Evolutionary conservation across 2,329 filamentous ascomycete species (phyloP).

Genomic region (Juglanconis sp.): DNA sequence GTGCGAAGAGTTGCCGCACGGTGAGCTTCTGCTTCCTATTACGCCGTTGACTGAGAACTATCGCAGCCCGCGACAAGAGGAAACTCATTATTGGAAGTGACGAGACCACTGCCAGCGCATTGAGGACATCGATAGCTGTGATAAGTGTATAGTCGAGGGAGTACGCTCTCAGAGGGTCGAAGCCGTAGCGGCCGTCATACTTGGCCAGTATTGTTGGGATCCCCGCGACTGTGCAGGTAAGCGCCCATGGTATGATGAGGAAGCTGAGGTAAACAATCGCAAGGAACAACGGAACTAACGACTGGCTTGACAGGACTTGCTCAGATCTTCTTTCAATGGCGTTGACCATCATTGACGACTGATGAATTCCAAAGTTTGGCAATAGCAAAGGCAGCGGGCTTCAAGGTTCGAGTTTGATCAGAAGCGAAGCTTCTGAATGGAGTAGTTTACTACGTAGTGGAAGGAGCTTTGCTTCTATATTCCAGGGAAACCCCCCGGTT

Average conservation of each 20-base stretch:
- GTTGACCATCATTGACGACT: no score
- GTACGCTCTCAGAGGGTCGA: neutral
- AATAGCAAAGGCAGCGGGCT: no score
- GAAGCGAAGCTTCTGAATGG: no score
- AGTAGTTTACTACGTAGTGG: no score
- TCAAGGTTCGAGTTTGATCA: no score
- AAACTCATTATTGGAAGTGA: constrained; percentile 20
- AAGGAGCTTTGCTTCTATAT: no score
- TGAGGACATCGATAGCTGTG: constrained; percentile 1
- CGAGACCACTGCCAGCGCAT: constrained; percentile 16
- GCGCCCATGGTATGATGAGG: constrained; percentile 4
- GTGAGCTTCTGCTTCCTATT: constrained; percentile 16
- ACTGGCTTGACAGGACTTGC: no score
- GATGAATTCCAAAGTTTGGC: no score
- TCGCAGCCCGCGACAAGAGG: constrained; percentile 20
- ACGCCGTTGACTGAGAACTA: constrained; percentile 21
- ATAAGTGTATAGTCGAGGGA: neutral
- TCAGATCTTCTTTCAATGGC: no score
- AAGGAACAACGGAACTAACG: neutral
- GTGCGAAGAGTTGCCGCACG: constrained; percentile 22
- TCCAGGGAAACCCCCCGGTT: no score
- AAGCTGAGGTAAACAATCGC: constrained; percentile 1
- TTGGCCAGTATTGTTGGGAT: neutral
- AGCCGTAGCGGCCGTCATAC: neutral
- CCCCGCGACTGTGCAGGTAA: constrained; percentile 2